phyloP scores from a whole-genome alignment of 768 basidiomycete genomes.

The Chalciporus chontae region DNA sequence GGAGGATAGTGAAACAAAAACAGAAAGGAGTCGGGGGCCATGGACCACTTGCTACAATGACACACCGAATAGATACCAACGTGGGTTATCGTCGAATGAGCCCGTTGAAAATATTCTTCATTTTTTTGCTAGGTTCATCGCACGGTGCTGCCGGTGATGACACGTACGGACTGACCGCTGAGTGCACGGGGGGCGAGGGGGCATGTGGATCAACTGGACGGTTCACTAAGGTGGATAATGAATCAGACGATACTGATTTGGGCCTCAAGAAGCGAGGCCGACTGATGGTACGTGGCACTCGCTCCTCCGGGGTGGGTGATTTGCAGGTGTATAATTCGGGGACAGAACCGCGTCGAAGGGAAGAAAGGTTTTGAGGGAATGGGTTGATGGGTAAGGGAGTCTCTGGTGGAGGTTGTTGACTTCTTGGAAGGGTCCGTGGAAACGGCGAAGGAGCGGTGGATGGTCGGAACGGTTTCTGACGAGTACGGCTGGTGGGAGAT shows the following conservation, averaged over 20 bases:
- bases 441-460: conserved; percentile 46
- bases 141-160: not conserved
- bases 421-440: conserved; percentile 13
- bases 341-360: conserved; percentile 26
- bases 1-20: conserved; percentile 7
- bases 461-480: conserved; percentile 36
- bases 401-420: conserved; percentile 1
- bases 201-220: conserved; percentile 9
- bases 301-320: conserved; percentile 15
- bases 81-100: conserved; percentile 35
- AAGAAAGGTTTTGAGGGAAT: conserved; percentile 8
- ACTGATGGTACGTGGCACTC: conserved; percentile 15
- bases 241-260: conserved; percentile 57
- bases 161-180: conserved; percentile 2
- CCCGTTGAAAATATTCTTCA: conserved; percentile 40
- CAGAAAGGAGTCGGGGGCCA: not conserved
- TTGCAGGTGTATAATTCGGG: conserved; percentile 18
- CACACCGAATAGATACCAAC: not conserved
- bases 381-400: conserved; percentile 1
- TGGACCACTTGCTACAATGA: not conserved
- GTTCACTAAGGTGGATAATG: conserved; percentile 36
- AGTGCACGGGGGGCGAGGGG: conserved; percentile 7
- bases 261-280: conserved; percentile 33
- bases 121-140: conserved; percentile 29
- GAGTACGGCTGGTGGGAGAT: conserved; percentile 13